Base-by-base conservation (phyloP, 805 yeast genomes). In the Myxozyma mucilagina region DNA sequence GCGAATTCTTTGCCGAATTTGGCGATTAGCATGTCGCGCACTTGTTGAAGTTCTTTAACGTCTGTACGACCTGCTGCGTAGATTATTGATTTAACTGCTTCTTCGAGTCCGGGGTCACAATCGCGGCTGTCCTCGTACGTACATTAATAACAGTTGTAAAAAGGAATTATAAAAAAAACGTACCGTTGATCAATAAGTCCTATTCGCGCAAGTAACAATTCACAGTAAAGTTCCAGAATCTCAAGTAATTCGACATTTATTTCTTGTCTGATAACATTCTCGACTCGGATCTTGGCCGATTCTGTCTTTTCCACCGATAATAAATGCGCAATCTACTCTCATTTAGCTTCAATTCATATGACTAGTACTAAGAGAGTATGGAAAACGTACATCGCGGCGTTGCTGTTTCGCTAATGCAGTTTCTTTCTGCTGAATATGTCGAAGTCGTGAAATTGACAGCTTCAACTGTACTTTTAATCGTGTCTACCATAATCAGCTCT, bases 261-360 rank as follows among this genome's bases (percentile, higher is more conserved):
- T 70, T 90, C 97, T 67, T 89, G 93, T 39, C 92, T 80, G 36
- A 91, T 88, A 59, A 90, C 83, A 68, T 88, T 87, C 71, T 90
- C 97, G 2, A 89, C 93, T 53, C 96, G 75, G 59, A 90, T 90
- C 58, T 82, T 81, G 10, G 97, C 97, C 68, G 91, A 88, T 53
- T 87, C 85, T 64, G 89, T 92, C 70, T 89, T 90, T 6, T 90
- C 90, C 47, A 78, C 79, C 8, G 80, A 77, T 54, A 90, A 76
- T 10, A 90, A 75, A 51, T 87, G 91, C 1, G 96, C 96, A 72
- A 85, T 77, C 70, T 76, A 77, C 14, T 24, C 29, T 24, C 29
- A 24, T 3, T 24, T 24, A 24, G 4, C 29, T 4, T 24, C 29
- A 3, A 4, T 24, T 4, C 29, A 24, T 24, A 24, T 4, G 29